Evolutionary conservation across 768 basidiomycete genomes (phyloP).

Genomic region (Pulveroboletus sp.): DNA sequence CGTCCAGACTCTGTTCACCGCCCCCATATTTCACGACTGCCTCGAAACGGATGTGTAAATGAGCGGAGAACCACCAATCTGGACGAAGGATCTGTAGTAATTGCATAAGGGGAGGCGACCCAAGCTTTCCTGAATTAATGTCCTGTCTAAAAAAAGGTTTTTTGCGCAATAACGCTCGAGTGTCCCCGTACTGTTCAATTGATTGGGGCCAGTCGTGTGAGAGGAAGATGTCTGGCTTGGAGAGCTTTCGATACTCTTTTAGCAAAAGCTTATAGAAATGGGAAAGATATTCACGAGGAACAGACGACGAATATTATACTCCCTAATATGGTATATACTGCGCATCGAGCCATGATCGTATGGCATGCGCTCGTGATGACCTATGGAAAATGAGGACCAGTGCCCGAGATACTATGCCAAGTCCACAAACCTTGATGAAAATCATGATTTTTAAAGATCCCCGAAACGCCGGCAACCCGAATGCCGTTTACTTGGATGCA

Average conservation of each 20-base stretch:
- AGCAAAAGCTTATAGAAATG: not conserved
- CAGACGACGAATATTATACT: slow-evolving; percentile 76
- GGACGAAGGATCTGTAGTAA: slow-evolving; percentile 71
- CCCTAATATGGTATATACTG: slow-evolving; percentile 87
- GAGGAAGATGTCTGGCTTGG: slow-evolving; percentile 70
- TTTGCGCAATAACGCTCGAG: slow-evolving; percentile 54
- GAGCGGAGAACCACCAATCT: slow-evolving; percentile 89
- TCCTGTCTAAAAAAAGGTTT: slow-evolving; percentile 79
- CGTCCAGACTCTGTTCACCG: not conserved
- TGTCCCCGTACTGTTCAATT: slow-evolving; percentile 80
- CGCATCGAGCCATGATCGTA: slow-evolving; percentile 69
- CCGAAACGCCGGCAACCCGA: slow-evolving; percentile 85
- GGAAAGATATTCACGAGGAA: slow-evolving; percentile 50
- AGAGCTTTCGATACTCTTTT: slow-evolving; percentile 38
- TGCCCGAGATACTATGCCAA: not conserved
- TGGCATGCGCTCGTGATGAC: slow-evolving; percentile 78
- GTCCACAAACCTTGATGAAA: slow-evolving; percentile 55
- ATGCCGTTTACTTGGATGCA: slow-evolving; percentile 84
- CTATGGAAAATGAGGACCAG: slow-evolving; percentile 32
- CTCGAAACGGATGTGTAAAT: slow-evolving; percentile 84
- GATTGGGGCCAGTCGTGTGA: slow-evolving; percentile 96
- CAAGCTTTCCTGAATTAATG: slow-evolving; percentile 61
- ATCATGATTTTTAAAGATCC: slow-evolving; percentile 81
- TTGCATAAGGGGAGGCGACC: slow-evolving; percentile 82
- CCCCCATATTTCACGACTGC: slow-evolving; percentile 53